Evolutionary conservation across 1,284 basidiomycete species (phyloP), one percentile per base, ranked within the genome.

Genomic region (Irpex rosettiformis): DNA sequence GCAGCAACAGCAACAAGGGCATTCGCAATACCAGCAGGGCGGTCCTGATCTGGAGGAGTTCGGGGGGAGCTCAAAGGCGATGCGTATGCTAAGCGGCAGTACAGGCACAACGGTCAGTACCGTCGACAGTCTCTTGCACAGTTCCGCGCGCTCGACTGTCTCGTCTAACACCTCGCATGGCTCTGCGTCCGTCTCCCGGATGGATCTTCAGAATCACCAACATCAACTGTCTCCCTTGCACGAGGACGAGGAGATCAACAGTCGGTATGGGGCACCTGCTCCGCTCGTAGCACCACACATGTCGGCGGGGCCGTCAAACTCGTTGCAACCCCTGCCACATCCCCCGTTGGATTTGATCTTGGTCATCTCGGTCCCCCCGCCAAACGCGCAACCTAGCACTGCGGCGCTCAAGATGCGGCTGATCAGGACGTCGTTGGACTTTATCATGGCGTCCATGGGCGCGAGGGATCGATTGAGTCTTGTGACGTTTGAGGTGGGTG

Each of bases 261-360:
- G 77, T 61, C 72, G 75, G 47, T 88, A 86, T 66, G 79, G 82
- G 59, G 64, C 75, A 45, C 79, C 84, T 4, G 76, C 80, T 16
- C 73, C 81, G 21, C 73, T 86, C 54, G 87, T 91, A 25, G 82
- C 88, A n/a, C 90, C 90, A 6, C 85, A 91, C 69, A 80, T 85
- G 51, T 86, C 87, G n/a, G 77, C 82, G 21, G 89, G 86, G 5
- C 85, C 89, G 25, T 89, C 86, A 47, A 93, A 93, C 72, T 88
- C 86, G 25, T 81, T 93, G 42, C 77, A 83, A 0, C 91, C 91
- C 6, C 82, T 96, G 2, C 82, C 86, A 16, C 95, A 98, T 70
- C 89, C 95, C 0, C 84, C 94, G 0, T 78, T 97, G 66, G 96
- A 99, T 72, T 81, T 99, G 56, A 92, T 98, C 67, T 81, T 98